These are phyloP conservation scores for Xylariaceae sp. DNA, from an alignment of 2,329 filamentous ascomycete species.

Conservation along the genomic window DNA sequence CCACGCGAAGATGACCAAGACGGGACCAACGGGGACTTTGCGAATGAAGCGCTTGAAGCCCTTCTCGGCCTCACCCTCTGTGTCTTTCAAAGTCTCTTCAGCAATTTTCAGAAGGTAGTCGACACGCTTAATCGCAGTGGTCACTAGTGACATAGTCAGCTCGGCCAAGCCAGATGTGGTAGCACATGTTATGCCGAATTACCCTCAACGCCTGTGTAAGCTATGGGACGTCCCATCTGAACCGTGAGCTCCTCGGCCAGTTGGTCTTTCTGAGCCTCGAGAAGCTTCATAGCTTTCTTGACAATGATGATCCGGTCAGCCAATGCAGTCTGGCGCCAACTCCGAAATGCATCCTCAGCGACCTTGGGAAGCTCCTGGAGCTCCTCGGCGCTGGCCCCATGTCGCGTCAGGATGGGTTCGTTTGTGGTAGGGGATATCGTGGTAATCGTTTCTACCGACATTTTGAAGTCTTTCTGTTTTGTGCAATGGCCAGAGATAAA, in stretches of 20 bases:
- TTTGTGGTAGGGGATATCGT: slow-evolving; percentile 93
- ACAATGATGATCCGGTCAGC: slow-evolving; percentile 76
- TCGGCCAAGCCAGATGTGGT: neutral
- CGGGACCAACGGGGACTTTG: slow-evolving; percentile 83
- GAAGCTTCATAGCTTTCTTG: slow-evolving; percentile 70
- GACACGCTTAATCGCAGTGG: slow-evolving; percentile 79
- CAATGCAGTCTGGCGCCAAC: slow-evolving; percentile 73
- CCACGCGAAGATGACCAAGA: slow-evolving; percentile 91
- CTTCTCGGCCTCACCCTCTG: slow-evolving; percentile 76
- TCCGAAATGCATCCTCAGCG: slow-evolving; percentile 72
- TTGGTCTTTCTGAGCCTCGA: slow-evolving; percentile 71
- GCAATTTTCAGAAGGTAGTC: slow-evolving; percentile 85
- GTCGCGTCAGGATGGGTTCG: slow-evolving; percentile 75
- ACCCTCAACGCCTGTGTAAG: slow-evolving; percentile 75
- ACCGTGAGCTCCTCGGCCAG: slow-evolving; percentile 82
- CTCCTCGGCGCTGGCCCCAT: slow-evolving; percentile 69
- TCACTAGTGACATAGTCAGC: slow-evolving; percentile 42
- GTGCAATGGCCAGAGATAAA: no score
- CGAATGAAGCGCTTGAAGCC: slow-evolving; percentile 89
- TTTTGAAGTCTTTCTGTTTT: slow-evolving; percentile 31
- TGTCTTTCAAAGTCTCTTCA: slow-evolving; percentile 73
- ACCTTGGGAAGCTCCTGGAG: slow-evolving; percentile 68
- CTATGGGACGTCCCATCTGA: slow-evolving; percentile 93
- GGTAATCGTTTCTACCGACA: slow-evolving; percentile 63
- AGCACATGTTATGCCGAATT: neutral